Conservation (phyloP, 179 eudicot genomes). For the Carnegiea gigantea region DNA sequence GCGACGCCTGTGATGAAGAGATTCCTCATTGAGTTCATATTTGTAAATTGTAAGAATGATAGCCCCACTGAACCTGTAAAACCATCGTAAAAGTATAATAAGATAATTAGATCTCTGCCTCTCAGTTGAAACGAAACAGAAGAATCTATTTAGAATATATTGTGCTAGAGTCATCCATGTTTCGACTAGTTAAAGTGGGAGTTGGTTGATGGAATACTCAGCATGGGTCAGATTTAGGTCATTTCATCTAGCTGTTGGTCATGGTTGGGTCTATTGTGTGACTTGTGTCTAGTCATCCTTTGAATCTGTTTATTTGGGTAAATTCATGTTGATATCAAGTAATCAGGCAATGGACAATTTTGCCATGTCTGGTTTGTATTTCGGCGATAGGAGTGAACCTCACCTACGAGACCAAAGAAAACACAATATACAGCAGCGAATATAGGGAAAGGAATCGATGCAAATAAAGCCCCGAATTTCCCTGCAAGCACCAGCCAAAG, state of each 20-base stretch:
- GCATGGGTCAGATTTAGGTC: too few relatives aligned
- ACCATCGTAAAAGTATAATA: neutral
- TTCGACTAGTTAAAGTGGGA: too few relatives aligned
- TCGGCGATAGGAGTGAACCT: constrained; percentile 17
- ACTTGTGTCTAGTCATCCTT: too few relatives aligned
- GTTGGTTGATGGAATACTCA: too few relatives aligned
- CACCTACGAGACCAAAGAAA: constrained; percentile 93
- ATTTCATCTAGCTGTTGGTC: too few relatives aligned
- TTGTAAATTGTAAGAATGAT: constrained; percentile 95
- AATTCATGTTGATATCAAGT: too few relatives aligned
- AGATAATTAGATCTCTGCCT: neutral
- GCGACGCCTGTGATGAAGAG: constrained; percentile 88
- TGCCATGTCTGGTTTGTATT: neutral
- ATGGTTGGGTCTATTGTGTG: too few relatives aligned
- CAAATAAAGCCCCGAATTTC: constrained; percentile 96
- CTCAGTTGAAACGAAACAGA: neutral
- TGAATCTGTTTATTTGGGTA: too few relatives aligned
- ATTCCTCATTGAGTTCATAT: constrained; percentile 98
- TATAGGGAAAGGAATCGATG: constrained; percentile 93
- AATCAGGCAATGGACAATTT: too few relatives aligned
- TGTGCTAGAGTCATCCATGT: neutral
- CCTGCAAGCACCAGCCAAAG: constrained; percentile 43
- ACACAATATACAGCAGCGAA: constrained; percentile 95
- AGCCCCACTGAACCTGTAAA: constrained; percentile 84
- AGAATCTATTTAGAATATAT: neutral